These are phyloP conservation scores for Trypanosoma cruzi DNA, from an alignment of 208 protist species.

Conservation along the genomic window DNA sequence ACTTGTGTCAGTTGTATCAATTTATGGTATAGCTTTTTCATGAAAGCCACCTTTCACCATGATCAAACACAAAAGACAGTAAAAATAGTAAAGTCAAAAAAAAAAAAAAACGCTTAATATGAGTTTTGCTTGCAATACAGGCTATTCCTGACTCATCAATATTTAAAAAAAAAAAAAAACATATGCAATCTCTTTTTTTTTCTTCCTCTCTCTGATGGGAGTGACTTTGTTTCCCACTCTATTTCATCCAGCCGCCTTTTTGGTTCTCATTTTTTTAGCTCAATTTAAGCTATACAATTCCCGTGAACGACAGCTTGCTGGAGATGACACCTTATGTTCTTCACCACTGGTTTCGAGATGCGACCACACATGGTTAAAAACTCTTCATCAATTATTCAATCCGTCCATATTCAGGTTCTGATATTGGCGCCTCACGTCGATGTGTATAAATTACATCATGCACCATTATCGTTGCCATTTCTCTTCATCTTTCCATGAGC, in stretches of 20 bases:
- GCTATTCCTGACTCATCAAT: too few species aligned
- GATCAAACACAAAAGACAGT: not conserved
- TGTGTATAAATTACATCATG: not conserved
- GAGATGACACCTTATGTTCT: not conserved
- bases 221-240: not conserved
- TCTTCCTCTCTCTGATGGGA: not conserved
- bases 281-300: not conserved
- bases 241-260: not conserved
- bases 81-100: not conserved
- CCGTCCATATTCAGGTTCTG: not conserved
- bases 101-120: not conserved
- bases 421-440: not conserved
- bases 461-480: not conserved
- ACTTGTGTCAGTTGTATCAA: too few species aligned
- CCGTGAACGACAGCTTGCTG: not conserved
- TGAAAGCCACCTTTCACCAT: too few species aligned
- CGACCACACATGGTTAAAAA: not conserved
- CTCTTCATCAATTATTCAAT: not conserved
- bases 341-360: not conserved
- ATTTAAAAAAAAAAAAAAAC: constrained; percentile 1
- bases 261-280: not conserved
- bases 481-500: not conserved
- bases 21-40: not conserved
- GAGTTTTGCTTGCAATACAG: not conserved
- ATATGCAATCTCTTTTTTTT: not conserved